These are phyloP conservation scores for Apiotrichum sp. DNA, from an alignment of 1,284 basidiomycete species.

Conservation along the genomic window DNA sequence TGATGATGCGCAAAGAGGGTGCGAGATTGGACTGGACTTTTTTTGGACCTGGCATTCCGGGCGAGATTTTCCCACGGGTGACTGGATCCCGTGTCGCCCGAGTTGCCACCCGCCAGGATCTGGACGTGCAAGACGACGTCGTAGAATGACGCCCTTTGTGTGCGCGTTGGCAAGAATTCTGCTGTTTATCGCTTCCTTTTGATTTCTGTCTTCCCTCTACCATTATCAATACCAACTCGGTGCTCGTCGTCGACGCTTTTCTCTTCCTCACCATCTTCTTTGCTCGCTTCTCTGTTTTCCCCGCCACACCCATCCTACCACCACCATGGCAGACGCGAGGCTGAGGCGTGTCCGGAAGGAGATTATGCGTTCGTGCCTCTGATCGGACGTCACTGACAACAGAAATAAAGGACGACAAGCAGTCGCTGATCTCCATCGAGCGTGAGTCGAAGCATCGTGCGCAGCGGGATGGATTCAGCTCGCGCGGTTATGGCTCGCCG, in stretches of 20 bases:
- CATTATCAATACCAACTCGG: too few relatives aligned
- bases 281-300: not conserved
- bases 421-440: constrained; percentile 74
- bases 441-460: constrained; percentile 31
- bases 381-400: not conserved
- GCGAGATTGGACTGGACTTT: not conserved
- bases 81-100: too few relatives aligned
- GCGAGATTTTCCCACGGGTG: too few relatives aligned
- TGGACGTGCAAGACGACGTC: too few relatives aligned
- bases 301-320: not conserved
- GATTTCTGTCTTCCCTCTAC: too few relatives aligned
- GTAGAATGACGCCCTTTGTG: too few relatives aligned
- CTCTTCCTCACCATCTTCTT: not conserved
- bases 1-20: too few relatives aligned
- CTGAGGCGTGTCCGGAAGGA: constrained; percentile 87
- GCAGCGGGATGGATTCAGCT: too few relatives aligned
- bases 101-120: too few relatives aligned
- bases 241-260: not conserved
- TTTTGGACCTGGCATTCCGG: not conserved
- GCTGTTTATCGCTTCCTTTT: too few relatives aligned
- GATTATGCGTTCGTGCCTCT: constrained; percentile 51
- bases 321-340: constrained; percentile 62
- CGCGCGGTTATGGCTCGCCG: not conserved
- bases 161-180: too few relatives aligned
- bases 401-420: constrained; percentile 58